These are phyloP conservation scores for Pontederia crassipes DNA, from an alignment of 176 grass and related monocot genomes.

Conservation along the genomic window DNA sequence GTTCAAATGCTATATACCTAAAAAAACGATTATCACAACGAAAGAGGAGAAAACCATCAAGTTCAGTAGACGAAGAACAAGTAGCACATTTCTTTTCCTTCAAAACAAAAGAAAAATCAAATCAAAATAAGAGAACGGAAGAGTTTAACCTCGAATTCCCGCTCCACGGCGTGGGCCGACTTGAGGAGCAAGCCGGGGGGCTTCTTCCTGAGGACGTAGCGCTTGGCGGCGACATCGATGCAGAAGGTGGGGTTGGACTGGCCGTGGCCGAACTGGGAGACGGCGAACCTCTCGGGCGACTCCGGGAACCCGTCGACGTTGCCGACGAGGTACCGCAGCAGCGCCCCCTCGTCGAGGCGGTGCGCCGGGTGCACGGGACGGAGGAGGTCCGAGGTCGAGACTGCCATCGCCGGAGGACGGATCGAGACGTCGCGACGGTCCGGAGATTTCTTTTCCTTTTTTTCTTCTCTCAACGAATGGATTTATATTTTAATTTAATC, in stretches of 20 bases:
- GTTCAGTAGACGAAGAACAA: not conserved
- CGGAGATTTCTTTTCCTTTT: too few relatives aligned
- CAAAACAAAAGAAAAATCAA: not conserved
- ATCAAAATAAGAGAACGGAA: not conserved
- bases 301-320: constrained; percentile 62
- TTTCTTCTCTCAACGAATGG: too few relatives aligned
- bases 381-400: constrained; percentile 49
- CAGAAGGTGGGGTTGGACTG: constrained; percentile 93
- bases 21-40: not conserved
- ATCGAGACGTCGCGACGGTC: not conserved
- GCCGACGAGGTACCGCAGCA: constrained; percentile 53
- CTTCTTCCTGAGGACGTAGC: constrained; percentile 89
- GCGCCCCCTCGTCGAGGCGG: constrained; percentile 59
- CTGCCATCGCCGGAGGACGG: constrained; percentile 32
- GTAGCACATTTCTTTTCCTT: not conserved
- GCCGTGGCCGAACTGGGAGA: constrained; percentile 77
- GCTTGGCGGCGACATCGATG: constrained; percentile 35
- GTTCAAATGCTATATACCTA: not conserved
- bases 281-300: constrained; percentile 15
- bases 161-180: constrained; percentile 84
- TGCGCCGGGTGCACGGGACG: constrained; percentile 37
- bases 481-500: too few relatives aligned
- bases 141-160: constrained; percentile 60
- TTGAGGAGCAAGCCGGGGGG: constrained; percentile 68
- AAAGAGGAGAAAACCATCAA: not conserved